Base-by-base conservation (phyloP, 768 basidiomycete genomes). In the Serendipita indica region DNA sequence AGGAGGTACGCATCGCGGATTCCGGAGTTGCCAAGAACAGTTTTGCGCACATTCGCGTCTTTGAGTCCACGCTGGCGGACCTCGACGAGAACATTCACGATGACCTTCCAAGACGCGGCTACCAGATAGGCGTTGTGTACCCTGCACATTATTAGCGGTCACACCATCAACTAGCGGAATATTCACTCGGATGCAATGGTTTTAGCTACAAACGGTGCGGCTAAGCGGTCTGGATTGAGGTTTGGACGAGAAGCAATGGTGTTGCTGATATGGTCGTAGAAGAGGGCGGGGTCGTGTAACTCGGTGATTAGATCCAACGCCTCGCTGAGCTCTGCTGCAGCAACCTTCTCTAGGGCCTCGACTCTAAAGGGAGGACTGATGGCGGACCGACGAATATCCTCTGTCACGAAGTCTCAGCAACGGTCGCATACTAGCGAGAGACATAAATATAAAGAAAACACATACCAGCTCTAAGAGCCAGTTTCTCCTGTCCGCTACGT, bases 61-160 rank as follows among this genome's bases (percentile, higher is more conserved):
- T 73, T 69, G 16, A 86, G 62, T 32, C 82, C 83, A 12, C 73
- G 70, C 16, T 75, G 69, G n/a, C 74, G 71, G 45, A 89, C 71
- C 27, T 77, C 73, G 57, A 74, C 74, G 58, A 90, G 71, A 32
- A 73, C 72, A 60, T 82, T 74, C 2, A 75, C 68, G n/a, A 86
- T 80, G 49, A 89, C 71, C 62, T 77, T 85, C 89, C 89, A 91
- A 1, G 80, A 83, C 14, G 86, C 80, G n/a, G 87, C 84, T 33
- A 89, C 74, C 77, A 85, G 79, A 68, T 87, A 89, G 5, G 79
- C 69, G 66, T 90, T 91, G 69, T 91, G 88, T 58, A 90, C 75
- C 68, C 88, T 90, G 64, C 39, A 18, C 13, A 16, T 12, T 46
- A 16, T 12, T 1, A 46, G 1, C 25, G 14, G 13, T 20, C 1